phyloP scores from a whole-genome alignment of 2,329 filamentous ascomycete species.

The Sporothrix euskadiensis region DNA sequence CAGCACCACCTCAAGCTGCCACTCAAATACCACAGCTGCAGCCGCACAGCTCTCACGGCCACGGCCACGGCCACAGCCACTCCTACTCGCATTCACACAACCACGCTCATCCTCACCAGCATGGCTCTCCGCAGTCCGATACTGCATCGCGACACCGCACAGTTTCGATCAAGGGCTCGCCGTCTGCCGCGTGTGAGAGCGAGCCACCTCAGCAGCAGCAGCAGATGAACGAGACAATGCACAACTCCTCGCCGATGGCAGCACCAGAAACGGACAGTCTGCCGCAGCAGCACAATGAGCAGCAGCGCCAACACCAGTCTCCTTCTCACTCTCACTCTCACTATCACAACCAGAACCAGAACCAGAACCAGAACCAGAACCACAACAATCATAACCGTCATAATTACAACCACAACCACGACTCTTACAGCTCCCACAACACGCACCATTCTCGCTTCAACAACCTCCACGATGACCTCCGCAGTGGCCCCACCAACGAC shows the following conservation, averaged over 20 bases:
- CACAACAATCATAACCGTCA: not conserved
- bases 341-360: not conserved
- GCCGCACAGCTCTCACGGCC: not conserved
- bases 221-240: not conserved
- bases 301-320: not conserved
- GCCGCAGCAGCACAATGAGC: not conserved
- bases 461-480: constrained; percentile 19
- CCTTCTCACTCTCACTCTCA: not conserved
- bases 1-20: not conserved
- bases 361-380: not conserved
- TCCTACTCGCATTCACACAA: not conserved
- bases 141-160: constrained; percentile 2
- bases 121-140: constrained; percentile 22
- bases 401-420: not conserved
- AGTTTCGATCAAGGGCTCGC: constrained; percentile 7
- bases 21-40: not conserved
- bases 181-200: not conserved
- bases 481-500: not conserved
- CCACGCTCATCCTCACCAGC: not conserved
- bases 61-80: constrained; percentile 13
- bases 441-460: constrained; percentile 13
- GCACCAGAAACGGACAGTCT: not conserved
- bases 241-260: not conserved
- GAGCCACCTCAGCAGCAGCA: not conserved
- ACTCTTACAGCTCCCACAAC: not conserved